Base-by-base conservation (phyloP, 1,284 basidiomycete genomes). In the Apiotrichum brassicae region DNA sequence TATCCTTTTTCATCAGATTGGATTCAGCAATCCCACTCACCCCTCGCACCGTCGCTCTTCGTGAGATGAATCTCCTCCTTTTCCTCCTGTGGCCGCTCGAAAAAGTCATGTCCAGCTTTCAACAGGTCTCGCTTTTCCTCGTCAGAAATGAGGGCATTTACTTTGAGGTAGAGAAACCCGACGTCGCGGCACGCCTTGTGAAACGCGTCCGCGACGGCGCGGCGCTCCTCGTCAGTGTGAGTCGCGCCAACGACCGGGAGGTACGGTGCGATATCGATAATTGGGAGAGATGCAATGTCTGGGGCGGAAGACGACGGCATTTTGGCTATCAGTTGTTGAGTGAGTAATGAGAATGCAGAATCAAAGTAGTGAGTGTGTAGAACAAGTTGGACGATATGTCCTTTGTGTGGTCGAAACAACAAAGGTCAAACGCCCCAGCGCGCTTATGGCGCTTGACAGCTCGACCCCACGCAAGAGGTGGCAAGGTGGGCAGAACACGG, bases 91-190 rank as follows among this genome's bases (percentile, higher is more conserved):
- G 85, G 81, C 11, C 83, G 69, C 9, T 68, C 59, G 60, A 92
- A 91, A 75, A 92, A 93, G 53, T 80, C 73, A 19, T 79, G 76
- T 3, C 81, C 86, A 2, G 87, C 75, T 7, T 72, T 66, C 0
- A 80, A 71, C 6, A 89, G 77, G 54, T 84, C 80, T 33, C 82
- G 79, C n/a, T 84, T 78, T 59, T 88, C 84, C 0, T 73, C 63
- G 0, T 71, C 69, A 34, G 81, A 73, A 18, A 82, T 69, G 58
- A 77, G 85, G 2, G 76, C 71, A 9, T 79, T 78, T 36, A 89
- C 77, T 49, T 85, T 79, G 43, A 92, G 76, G 67, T 92, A 93
- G 73, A 92, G 89, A 77, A 92, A 92, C 0, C 88, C 89, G 50
- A 82, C 86, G 49, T 85, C 76, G 18, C 83, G 63, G 63, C 86